A percentile compares a stretch with the other conserved stretches of the same genome.
These are phyloP conservation scores for Collybia sordida DNA, from an alignment of 768 basidiomycete species.

Conservation along the genomic window DNA sequence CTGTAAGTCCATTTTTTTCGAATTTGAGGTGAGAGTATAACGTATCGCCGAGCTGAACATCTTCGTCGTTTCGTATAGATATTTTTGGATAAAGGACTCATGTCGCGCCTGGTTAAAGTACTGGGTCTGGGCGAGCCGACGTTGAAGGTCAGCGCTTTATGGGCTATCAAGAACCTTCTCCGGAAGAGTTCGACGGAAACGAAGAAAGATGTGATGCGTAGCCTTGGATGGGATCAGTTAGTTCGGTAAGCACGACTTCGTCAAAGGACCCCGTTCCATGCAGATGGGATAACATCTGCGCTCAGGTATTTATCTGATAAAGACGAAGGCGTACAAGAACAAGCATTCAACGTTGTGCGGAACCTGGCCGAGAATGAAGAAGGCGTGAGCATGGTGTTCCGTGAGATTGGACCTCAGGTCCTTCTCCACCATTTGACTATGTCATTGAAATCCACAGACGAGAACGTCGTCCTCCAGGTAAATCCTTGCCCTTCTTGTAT, in stretches of 20 bases:
- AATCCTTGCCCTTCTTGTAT: conserved; percentile 3
- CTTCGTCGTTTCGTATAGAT: conserved; percentile 36
- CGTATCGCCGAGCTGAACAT: not conserved
- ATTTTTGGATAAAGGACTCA: conserved; percentile 66
- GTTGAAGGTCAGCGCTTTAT: conserved; percentile 72
- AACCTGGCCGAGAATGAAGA: conserved; percentile 68
- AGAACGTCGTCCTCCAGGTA: conserved; percentile 57
- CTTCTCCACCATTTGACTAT: conserved; percentile 45
- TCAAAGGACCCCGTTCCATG: not conserved
- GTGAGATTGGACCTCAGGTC: conserved; percentile 45
- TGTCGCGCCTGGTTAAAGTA: conserved; percentile 63
- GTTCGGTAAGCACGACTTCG: conserved; percentile 39
- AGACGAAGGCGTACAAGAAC: conserved; percentile 62
- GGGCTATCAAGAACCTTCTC: conserved; percentile 86
- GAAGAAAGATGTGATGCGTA: conserved; percentile 67
- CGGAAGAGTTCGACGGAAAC: conserved; percentile 58
- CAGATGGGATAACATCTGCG: not conserved
- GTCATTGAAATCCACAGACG: conserved; percentile 50
- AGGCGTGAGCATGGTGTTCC: conserved; percentile 62
- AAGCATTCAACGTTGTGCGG: conserved; percentile 63
- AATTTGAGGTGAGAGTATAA: not conserved
- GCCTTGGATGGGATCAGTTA: conserved; percentile 65
- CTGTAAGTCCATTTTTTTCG: conserved; percentile 42
- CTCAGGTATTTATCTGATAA: conserved; percentile 54
- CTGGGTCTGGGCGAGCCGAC: conserved; percentile 50